Evolutionary conservation across 345 rosid genomes (phyloP).

Genomic region (Barbarea vulgaris): DNA sequence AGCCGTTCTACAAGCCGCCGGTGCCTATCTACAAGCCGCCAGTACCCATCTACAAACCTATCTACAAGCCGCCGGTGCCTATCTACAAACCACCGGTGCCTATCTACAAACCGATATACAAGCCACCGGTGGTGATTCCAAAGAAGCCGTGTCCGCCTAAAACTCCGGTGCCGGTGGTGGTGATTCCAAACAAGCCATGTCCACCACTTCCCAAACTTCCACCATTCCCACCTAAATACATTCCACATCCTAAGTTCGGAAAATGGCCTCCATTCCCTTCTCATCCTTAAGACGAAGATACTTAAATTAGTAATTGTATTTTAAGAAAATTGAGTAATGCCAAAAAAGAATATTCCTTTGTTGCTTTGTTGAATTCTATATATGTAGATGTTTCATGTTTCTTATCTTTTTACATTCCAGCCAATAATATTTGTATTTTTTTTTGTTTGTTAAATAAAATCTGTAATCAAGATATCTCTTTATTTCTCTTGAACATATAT

Average conservation of each 20-base stretch:
- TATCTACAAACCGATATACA: not conserved
- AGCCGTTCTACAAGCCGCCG: conserved; percentile 29
- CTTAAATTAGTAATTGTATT: not conserved
- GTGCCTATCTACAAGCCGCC: conserved; percentile 19
- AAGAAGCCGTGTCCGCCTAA: conserved; percentile 31
- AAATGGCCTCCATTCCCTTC: conserved; percentile 49
- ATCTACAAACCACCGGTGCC: conserved; percentile 31
- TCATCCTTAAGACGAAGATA: conserved; percentile 15
- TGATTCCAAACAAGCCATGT: conserved; percentile 33
- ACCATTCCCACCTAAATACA: conserved; percentile 46
- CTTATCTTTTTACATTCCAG: conserved; percentile 12
- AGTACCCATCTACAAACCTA: not conserved
- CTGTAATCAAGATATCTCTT: not conserved
- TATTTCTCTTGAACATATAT: no score
- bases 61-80: not conserved
- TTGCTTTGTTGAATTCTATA: conserved; percentile 22
- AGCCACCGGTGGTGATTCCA: conserved; percentile 41
- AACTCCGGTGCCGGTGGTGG: conserved; percentile 35
- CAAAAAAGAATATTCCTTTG: not conserved
- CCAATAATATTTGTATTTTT: conserved; percentile 1
- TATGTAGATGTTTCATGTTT: conserved; percentile 24
- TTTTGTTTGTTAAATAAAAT: not conserved
- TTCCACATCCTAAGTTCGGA: conserved; percentile 50
- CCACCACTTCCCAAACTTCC: conserved; percentile 52
- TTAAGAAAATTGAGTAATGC: conserved; percentile 1